Evolutionary conservation across 208 protist genomes (phyloP).

Genomic region (Trypanosoma avium): DNA sequence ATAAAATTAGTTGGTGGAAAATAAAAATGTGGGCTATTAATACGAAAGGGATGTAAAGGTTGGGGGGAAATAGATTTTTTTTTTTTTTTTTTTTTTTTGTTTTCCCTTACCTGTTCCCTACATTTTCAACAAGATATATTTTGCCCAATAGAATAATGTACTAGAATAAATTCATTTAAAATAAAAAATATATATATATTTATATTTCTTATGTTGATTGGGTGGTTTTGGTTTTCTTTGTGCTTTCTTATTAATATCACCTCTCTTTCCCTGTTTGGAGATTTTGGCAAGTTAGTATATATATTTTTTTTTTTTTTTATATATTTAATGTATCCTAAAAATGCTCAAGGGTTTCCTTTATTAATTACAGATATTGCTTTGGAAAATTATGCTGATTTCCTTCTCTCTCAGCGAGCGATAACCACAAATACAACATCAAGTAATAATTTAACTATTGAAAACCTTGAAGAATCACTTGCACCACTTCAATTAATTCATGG

Average conservation of each 20-base stretch:
- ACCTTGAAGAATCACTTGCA: constrained; percentile 59
- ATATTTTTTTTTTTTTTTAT: not conserved
- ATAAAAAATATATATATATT: too few relatives aligned
- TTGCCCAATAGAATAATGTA: too few relatives aligned
- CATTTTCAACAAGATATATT: too few relatives aligned
- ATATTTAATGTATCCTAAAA: constrained; percentile 5
- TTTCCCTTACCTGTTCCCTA: not conserved
- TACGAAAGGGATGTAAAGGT: not conserved
- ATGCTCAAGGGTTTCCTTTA: constrained; percentile 31
- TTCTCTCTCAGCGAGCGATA: constrained; percentile 14
- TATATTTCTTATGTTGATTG: too few relatives aligned
- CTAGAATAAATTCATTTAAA: too few relatives aligned
- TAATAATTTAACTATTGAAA: not conserved
- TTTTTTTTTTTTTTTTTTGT: not conserved
- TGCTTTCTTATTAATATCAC: not conserved
- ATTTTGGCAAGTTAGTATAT: not conserved
- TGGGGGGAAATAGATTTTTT: not conserved
- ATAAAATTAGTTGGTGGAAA: too few relatives aligned
- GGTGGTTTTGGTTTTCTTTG: too few relatives aligned
- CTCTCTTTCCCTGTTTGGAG: constrained; percentile 1
- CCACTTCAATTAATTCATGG: constrained; percentile 77
- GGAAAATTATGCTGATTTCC: constrained; percentile 42
- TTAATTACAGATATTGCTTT: constrained; percentile 43
- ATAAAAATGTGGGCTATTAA: too few relatives aligned
- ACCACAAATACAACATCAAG: not conserved